Conservation (phyloP, 2,329 filamentous ascomycete genomes). For the Pyrenophora graminea region DNA sequence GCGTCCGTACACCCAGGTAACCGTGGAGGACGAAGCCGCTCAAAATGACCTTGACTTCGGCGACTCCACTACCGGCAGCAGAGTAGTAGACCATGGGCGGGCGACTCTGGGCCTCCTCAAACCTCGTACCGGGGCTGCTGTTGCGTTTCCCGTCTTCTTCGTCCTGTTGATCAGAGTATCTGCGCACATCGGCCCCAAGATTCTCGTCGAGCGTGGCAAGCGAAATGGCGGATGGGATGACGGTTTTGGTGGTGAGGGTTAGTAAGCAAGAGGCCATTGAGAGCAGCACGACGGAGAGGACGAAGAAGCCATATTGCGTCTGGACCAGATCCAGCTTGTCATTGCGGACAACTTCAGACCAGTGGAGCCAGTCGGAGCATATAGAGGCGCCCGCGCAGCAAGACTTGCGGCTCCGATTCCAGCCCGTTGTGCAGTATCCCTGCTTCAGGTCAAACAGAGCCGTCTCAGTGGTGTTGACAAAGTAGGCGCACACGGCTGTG, state of each 20-base stretch:
- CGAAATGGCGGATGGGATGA: conserved; percentile 85
- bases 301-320: conserved; percentile 79
- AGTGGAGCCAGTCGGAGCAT: conserved; percentile 65
- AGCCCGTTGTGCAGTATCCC: conserved; percentile 74
- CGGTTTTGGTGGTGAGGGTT: conserved; percentile 88
- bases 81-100: conserved; percentile 93
- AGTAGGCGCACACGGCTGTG: conserved; percentile 83
- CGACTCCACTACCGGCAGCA: conserved; percentile 92
- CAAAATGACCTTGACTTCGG: conserved; percentile 96
- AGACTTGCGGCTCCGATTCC: conserved; percentile 72
- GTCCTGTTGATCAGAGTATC: conserved; percentile 46
- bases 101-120: conserved; percentile 45
- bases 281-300: conserved; percentile 71
- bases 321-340: conserved; percentile 56
- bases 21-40: conserved; percentile 97
- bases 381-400: conserved; percentile 62
- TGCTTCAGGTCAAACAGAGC: conserved; percentile 89
- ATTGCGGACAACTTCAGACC: conserved; percentile 64
- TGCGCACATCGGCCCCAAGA: conserved; percentile 65
- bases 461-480: conserved; percentile 84
- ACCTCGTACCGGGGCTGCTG: conserved; percentile 48
- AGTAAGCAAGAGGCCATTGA: conserved; percentile 75
- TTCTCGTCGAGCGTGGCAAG: conserved; percentile 92
- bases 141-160: conserved; percentile 50
- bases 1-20: conserved; percentile 85